These are phyloP conservation scores for Lomentospora prolificans DNA, from an alignment of 2,329 filamentous ascomycete genomes.

Conservation along the genomic window DNA sequence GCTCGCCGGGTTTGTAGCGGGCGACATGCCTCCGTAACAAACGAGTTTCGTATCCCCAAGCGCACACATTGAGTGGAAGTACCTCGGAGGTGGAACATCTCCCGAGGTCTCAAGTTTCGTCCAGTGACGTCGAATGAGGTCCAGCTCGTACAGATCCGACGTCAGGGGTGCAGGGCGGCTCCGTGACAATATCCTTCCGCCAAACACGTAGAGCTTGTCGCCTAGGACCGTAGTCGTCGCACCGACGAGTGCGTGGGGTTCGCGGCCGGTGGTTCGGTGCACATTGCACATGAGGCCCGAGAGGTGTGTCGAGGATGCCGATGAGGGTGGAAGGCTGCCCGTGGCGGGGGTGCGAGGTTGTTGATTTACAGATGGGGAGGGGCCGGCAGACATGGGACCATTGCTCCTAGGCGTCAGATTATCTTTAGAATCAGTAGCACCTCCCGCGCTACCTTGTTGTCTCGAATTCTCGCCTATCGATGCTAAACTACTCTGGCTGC, in stretches of 20 bases:
- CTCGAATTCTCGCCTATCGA: constrained; percentile 22
- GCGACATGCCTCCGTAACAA: constrained; percentile 97
- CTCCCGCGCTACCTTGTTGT: constrained; percentile 36
- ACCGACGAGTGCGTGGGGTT: constrained; percentile 85
- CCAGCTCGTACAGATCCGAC: constrained; percentile 85
- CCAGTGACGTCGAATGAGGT: constrained; percentile 88
- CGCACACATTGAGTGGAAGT: constrained; percentile 94
- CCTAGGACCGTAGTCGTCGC: constrained; percentile 92
- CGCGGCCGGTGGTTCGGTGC: constrained; percentile 79
- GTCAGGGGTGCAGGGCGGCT: constrained; percentile 73
- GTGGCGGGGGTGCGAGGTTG: constrained; percentile 12
- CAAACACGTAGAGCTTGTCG: constrained; percentile 95
- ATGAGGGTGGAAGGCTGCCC: constrained; percentile 18
- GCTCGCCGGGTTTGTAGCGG: constrained; percentile 42
- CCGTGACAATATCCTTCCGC: constrained; percentile 76
- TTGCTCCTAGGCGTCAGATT: constrained; percentile 41
- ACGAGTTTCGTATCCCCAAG: constrained; percentile 93
- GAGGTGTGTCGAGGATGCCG: constrained; percentile 42
- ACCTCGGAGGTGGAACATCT: constrained; percentile 80
- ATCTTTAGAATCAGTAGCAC: constrained; percentile 24
- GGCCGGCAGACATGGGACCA: constrained; percentile 42
- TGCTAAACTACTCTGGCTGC: constrained; percentile 36
- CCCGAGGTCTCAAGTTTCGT: constrained; percentile 76
- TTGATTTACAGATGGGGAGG: constrained; percentile 42
- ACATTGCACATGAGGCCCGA: constrained; percentile 62